Base-by-base conservation (phyloP, 352 stramenopile species). In the Pythium graminicola region DNA sequence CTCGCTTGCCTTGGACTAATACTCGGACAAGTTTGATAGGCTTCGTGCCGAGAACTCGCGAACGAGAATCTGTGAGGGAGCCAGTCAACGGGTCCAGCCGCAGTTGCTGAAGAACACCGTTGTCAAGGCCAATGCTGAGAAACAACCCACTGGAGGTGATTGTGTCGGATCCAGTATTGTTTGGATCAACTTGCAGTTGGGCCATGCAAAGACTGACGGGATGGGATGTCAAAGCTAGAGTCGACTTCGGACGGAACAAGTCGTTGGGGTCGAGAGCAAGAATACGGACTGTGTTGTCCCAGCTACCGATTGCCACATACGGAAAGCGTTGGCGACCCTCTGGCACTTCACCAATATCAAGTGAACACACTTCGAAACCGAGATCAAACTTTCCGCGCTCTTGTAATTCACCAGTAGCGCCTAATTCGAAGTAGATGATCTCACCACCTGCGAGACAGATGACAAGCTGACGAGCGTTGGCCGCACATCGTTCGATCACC, bases 381-480 rank as follows among this genome's bases (percentile, higher is more conserved):
- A 99, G 75, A 58, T 99, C 95, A 24, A 93, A 81, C 35, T 93
- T 97, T 2, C 86, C 88, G 19, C 88, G 85, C 57, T 99, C 96
- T n/a, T 73, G 85, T 14, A 99, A 69, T 46, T 97, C 91, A n/a
- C 93, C 90, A 1, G 77, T 76, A 20, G 81, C 67, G 50, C 97
- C 91, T 50, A 99, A 73, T 65, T 99, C 95, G 70, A 99, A 99
- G 77, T 99, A 99, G 59, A 98, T 97, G 55, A 97, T 85, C 50
- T 98, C 73, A 17, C 96, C 96, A 48, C 95, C 95, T 31, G 91
- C 95, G 19, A 99, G 82, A 19, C 92, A 96, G 50, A 99, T 95
- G 10, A 98, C 80, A 44, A 99, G 90, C 70, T 99, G 97, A 26
- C 93, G 86, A 31, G 92, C 84, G 58, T 99, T 99, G 2, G 91